Percentiles rank a stretch among this genome's conserved stretches.
phyloP scores from a whole-genome alignment of 2,329 filamentous ascomycete genomes.

The Malbranchea zuffiana region DNA sequence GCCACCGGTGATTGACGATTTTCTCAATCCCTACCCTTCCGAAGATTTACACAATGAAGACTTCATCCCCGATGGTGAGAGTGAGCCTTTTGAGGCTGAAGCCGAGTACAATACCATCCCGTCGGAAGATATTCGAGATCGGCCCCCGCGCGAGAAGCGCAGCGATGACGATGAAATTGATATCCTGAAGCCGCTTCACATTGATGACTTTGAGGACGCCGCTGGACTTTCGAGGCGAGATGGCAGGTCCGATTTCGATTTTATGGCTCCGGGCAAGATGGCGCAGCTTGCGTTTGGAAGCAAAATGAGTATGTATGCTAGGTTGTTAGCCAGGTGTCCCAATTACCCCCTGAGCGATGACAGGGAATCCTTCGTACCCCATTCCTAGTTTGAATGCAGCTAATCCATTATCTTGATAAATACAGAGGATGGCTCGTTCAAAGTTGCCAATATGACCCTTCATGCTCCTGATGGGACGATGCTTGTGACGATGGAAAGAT shows the following conservation, averaged over 20 bases:
- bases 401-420: neutral
- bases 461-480: slow-evolving; percentile 18
- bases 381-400: too few relatives aligned
- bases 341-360: too few relatives aligned
- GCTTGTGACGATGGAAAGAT: slow-evolving; percentile 24
- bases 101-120: neutral
- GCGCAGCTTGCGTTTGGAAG: too few relatives aligned
- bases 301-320: too few relatives aligned
- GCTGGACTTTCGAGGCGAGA: neutral
- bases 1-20: neutral
- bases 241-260: too few relatives aligned
- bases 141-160: neutral
- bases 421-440: too few relatives aligned
- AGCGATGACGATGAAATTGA: neutral
- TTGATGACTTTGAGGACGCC: slow-evolving; percentile 1
- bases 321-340: too few relatives aligned
- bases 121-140: neutral
- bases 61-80: neutral
- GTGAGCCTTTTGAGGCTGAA: neutral
- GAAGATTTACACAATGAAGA: neutral
- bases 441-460: slow-evolving; percentile 25
- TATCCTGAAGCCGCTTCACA: neutral
- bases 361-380: too few relatives aligned
- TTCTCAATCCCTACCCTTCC: too few relatives aligned
- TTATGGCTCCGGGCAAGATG: too few relatives aligned